A percentile compares a stretch with the other conserved stretches of the same genome.
Conservation (phyloP, 768 basidiomycete species). For the Pulveroboletus sp. region DNA sequence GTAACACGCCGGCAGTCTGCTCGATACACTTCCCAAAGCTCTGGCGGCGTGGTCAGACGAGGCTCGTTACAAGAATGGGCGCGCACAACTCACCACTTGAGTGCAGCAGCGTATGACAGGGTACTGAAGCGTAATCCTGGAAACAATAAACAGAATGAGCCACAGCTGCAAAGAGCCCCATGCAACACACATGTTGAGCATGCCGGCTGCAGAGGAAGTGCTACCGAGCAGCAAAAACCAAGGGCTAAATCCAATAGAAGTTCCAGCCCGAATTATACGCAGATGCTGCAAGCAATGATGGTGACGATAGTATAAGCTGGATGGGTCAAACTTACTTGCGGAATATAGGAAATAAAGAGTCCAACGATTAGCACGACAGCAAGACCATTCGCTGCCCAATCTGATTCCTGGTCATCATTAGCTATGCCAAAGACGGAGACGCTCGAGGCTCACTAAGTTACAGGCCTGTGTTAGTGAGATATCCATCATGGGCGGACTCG, state of each 20-base stretch:
- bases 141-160: background rate
- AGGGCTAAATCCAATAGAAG: constrained; percentile 88
- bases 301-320: background rate
- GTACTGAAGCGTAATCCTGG: constrained; percentile 81
- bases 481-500: background rate
- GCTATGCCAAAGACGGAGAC: background rate
- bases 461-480: constrained; percentile 6
- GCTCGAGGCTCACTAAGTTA: constrained; percentile 14
- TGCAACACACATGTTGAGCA: constrained; percentile 72
- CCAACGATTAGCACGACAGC: constrained; percentile 69
- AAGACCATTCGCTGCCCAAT: constrained; percentile 57
- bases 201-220: constrained; percentile 73
- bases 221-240: constrained; percentile 88
- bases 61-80: background rate
- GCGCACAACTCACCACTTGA: constrained; percentile 52
- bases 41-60: constrained; percentile 35
- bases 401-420: constrained; percentile 50
- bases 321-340: constrained; percentile 50
- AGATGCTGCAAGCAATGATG: constrained; percentile 48
- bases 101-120: constrained; percentile 76
- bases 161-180: background rate
- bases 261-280: constrained; percentile 70
- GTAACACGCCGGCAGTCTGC: constrained; percentile 74
- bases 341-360: constrained; percentile 75
- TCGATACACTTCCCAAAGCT: constrained; percentile 69